A percentile compares a stretch with the other conserved stretches of the same genome.
Conservation (phyloP, 2,329 filamentous ascomycete species). For the Diaporthe citri region DNA sequence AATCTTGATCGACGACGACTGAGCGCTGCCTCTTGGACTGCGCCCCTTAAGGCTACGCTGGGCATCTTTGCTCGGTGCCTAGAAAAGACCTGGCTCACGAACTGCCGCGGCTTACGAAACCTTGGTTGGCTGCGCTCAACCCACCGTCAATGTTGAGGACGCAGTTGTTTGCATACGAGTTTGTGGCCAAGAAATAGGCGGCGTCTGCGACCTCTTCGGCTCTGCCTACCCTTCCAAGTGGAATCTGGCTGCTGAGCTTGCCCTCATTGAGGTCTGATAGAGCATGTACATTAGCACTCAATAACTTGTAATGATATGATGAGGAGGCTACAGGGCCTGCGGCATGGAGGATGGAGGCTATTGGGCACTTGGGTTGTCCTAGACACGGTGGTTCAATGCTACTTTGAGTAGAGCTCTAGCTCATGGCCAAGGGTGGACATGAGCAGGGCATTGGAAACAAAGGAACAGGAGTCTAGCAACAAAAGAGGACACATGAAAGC, state of each 20-base stretch:
- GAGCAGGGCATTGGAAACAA: conserved; percentile 22
- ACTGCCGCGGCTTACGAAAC: background rate
- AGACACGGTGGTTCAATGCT: background rate
- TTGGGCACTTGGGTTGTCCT: conserved; percentile 32
- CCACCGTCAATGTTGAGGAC: conserved; percentile 89
- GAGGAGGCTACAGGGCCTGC: conserved; percentile 20
- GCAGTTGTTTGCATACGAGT: conserved; percentile 89
- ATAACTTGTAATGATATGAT: conserved; percentile 32
- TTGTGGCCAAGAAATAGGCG: conserved; percentile 80
- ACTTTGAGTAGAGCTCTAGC: conserved; percentile 7
- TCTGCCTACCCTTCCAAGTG: conserved; percentile 74
- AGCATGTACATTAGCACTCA: conserved; percentile 36
- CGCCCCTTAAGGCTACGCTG: background rate
- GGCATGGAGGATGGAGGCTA: conserved; percentile 37
- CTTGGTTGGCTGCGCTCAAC: conserved; percentile 69
- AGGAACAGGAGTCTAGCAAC: conserved; percentile 12
- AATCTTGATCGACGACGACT: conserved; percentile 77
- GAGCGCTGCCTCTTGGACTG: conserved; percentile 43
- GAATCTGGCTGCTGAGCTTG: conserved; percentile 66
- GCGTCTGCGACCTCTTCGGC: conserved; percentile 84
- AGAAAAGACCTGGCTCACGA: background rate
- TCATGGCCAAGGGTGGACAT: background rate
- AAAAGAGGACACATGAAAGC: conserved; percentile 15
- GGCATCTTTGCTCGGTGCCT: background rate
- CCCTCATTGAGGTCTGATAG: conserved; percentile 50